A percentile compares a stretch with the other conserved stretches of the same genome.
Conservation (phyloP, 441 rosid species). For the Theobroma grandiflorum region DNA sequence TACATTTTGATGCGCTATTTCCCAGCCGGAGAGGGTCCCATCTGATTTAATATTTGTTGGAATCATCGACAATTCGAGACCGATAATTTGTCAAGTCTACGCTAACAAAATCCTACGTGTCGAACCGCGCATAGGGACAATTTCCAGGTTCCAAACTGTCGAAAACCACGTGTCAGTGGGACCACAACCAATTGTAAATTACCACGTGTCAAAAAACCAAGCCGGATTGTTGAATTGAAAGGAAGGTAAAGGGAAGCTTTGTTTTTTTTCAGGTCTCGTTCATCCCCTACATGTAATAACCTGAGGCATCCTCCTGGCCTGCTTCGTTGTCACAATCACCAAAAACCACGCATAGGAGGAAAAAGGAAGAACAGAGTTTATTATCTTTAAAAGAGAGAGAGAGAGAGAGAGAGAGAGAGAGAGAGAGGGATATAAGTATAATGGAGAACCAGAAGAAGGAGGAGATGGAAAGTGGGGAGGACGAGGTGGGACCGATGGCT, state of each 20-base stretch:
- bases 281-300: conserved; percentile 27
- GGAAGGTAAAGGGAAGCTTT: not conserved
- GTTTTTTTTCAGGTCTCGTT: conserved; percentile 13
- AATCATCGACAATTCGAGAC: conserved; percentile 18
- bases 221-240: conserved; percentile 17
- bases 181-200: not conserved
- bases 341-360: conserved; percentile 30
- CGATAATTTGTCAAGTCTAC: conserved; percentile 16
- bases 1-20: not conserved
- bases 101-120: conserved; percentile 20
- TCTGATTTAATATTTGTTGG: not conserved
- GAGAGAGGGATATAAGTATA: not conserved
- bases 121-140: conserved; percentile 6
- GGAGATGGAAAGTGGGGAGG: conserved; percentile 37
- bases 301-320: conserved; percentile 26
- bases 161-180: conserved; percentile 15
- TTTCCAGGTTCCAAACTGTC: not conserved
- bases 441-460: conserved; percentile 24
- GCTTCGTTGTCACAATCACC: conserved; percentile 45
- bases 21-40: not conserved
- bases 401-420: conserved; percentile 25
- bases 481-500: conserved; percentile 29
- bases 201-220: conserved; percentile 38
- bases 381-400: conserved; percentile 19
- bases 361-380: conserved; percentile 2